Conservation (phyloP, 495 filamentous ascomycete genomes). For the Endocarpon pusillum region DNA sequence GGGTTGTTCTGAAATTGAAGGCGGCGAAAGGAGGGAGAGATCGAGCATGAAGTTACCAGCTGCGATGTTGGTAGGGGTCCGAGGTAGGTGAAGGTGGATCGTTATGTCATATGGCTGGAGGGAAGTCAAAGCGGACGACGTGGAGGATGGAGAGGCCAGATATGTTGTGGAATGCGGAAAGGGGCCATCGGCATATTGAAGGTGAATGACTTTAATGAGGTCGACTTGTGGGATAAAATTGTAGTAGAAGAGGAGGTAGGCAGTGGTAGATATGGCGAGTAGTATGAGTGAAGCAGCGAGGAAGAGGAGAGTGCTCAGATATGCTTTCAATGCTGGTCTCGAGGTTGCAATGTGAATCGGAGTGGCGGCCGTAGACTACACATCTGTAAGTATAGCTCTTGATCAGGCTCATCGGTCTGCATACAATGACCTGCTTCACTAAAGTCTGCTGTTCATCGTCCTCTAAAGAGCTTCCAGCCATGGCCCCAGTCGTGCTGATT, state of each 20-base stretch:
- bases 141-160: slow-evolving; percentile 7
- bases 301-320: slow-evolving; percentile 54
- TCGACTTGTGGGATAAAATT: slow-evolving; percentile 61
- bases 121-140: slow-evolving; percentile 22
- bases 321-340: slow-evolving; percentile 48
- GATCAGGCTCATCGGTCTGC: no score
- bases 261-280: slow-evolving; percentile 41
- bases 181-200: slow-evolving; percentile 63
- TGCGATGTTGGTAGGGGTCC: slow-evolving; percentile 31
- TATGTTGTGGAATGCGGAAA: not conserved
- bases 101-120: slow-evolving; percentile 47
- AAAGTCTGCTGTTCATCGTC: no score
- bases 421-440: no score
- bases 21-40: slow-evolving; percentile 39
- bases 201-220: slow-evolving; percentile 47
- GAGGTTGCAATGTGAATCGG: no score
- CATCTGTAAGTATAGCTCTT: no score
- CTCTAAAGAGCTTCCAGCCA: no score
- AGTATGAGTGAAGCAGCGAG: slow-evolving; percentile 38
- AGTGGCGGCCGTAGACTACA: no score
- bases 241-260: slow-evolving; percentile 66
- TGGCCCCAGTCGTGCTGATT: no score
- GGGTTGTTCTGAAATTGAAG: no score
- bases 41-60: slow-evolving; percentile 89
- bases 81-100: slow-evolving; percentile 56